Conservation (phyloP, 1,284 basidiomycete genomes). For the Malassezia obtusa region DNA sequence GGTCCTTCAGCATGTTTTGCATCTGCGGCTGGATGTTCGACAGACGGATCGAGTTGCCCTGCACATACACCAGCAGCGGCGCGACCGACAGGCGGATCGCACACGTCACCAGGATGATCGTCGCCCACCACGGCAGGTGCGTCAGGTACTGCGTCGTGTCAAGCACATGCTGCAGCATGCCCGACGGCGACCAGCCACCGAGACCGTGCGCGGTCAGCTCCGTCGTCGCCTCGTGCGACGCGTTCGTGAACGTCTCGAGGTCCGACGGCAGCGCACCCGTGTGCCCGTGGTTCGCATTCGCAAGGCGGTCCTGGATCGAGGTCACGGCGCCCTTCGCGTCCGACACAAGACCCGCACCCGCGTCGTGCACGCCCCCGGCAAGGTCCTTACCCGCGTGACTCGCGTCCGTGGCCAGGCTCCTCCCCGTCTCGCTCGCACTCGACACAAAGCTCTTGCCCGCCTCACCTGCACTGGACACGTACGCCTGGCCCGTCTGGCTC, state of each 20-base stretch:
- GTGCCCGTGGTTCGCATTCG: neutral
- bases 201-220: slow-evolving; percentile 71
- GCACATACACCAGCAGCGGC: slow-evolving; percentile 60
- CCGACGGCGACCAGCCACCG: slow-evolving; percentile 51
- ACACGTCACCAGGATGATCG: slow-evolving; percentile 62
- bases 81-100: slow-evolving; percentile 62
- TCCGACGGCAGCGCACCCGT: neutral
- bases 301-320: slow-evolving; percentile 9
- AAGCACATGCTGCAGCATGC: slow-evolving; percentile 59
- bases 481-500: neutral
- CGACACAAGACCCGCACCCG: neutral
- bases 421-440: neutral
- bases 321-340: neutral
- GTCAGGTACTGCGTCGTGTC: slow-evolving; percentile 66
- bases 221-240: slow-evolving; percentile 6
- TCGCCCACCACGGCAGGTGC: slow-evolving; percentile 50
- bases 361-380: neutral
- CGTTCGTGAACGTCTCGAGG: neutral
- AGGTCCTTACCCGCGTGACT: neutral
- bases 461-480: neutral
- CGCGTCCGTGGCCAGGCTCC: neutral
- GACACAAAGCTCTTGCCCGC: neutral
- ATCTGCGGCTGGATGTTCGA: slow-evolving; percentile 59
- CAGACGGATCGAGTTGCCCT: slow-evolving; percentile 64
- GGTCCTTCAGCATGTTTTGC: slow-evolving; percentile 54